Evolutionary conservation across 352 stramenopile species (phyloP).

Genomic region (Globisporangium abappressorium): DNA sequence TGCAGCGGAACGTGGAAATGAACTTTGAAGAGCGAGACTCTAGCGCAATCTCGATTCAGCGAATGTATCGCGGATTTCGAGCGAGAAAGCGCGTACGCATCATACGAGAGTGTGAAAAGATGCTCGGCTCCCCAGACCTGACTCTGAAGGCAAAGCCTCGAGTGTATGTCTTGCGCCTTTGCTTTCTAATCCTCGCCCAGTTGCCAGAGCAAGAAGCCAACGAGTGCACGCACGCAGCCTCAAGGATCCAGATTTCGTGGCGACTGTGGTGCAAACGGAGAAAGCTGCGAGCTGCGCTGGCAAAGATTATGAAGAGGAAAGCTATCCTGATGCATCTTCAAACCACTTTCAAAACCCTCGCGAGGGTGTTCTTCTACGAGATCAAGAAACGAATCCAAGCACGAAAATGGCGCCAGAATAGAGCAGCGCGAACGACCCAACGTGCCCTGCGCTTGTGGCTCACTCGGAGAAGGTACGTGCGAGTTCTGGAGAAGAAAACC

Average conservation of each 20-base stretch:
- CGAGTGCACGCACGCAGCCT: constrained; percentile 17
- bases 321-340: constrained; percentile 40
- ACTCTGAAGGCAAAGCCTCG: constrained; percentile 34
- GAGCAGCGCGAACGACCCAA: constrained; percentile 50
- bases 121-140: constrained; percentile 31
- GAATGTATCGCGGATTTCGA: constrained; percentile 41
- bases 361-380: constrained; percentile 45
- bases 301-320: constrained; percentile 34
- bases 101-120: constrained; percentile 33
- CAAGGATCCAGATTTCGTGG: constrained; percentile 45
- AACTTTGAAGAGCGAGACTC: constrained; percentile 22
- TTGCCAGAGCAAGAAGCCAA: constrained; percentile 31
- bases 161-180: constrained; percentile 47
- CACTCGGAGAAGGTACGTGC: constrained; percentile 39
- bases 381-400: constrained; percentile 30
- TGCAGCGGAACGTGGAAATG: constrained; percentile 35
- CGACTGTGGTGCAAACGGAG: constrained; percentile 20
- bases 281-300: constrained; percentile 25
- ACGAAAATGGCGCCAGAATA: constrained; percentile 32
- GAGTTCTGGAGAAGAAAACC: constrained; percentile 33
- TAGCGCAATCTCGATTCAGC: constrained; percentile 35
- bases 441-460: constrained; percentile 37
- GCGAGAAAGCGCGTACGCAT: constrained; percentile 34
- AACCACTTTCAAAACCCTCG: constrained; percentile 39
- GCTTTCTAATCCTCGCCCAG: constrained; percentile 44